Evolutionary conservation across 305 asterid genomes (phyloP).

Genomic region (Fraxinus velutina): DNA sequence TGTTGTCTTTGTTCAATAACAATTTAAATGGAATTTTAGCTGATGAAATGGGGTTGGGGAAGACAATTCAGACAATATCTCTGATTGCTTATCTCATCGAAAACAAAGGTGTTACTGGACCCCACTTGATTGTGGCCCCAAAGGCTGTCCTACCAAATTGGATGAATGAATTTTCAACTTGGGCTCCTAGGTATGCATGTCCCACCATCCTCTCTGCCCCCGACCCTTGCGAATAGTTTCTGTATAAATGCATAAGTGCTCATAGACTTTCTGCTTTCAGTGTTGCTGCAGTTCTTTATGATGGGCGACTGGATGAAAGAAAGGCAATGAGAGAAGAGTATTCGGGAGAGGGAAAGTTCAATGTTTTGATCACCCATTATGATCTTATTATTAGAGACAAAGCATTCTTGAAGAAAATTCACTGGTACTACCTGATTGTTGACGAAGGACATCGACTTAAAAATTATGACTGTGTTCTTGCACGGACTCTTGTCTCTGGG

Average conservation of each 20-base stretch:
- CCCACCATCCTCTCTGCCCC: neutral
- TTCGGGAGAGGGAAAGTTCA: slow-evolving; percentile 89
- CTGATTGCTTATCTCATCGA: slow-evolving; percentile 92
- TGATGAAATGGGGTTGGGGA: slow-evolving; percentile 99
- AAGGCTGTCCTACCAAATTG: slow-evolving; percentile 99
- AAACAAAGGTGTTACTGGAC: slow-evolving; percentile 89
- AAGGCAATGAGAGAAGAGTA: slow-evolving; percentile 87
- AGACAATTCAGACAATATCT: slow-evolving; percentile 93
- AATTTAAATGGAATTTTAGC: slow-evolving; percentile 96
- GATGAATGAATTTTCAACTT: slow-evolving; percentile 77
- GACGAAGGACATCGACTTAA: slow-evolving; percentile 98
- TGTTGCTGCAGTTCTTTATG: slow-evolving; percentile 79
- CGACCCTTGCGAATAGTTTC: slow-evolving; percentile 8
- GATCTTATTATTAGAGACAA: slow-evolving; percentile 96
- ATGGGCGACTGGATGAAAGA: slow-evolving; percentile 92
- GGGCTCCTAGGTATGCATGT: slow-evolving; percentile 81
- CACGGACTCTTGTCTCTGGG: slow-evolving; percentile 88
- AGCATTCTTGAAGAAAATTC: slow-evolving; percentile 82
- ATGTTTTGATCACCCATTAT: slow-evolving; percentile 90
- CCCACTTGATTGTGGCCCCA: slow-evolving; percentile 98
- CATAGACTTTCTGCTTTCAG: slow-evolving; percentile 48
- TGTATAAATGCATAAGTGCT: slow-evolving; percentile 30
- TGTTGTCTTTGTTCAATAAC: slow-evolving; percentile 93
- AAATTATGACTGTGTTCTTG: slow-evolving; percentile 90
- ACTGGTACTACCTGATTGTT: slow-evolving; percentile 90